Conservation (phyloP, 768 basidiomycete species). For the Agaricus subrufescens region DNA sequence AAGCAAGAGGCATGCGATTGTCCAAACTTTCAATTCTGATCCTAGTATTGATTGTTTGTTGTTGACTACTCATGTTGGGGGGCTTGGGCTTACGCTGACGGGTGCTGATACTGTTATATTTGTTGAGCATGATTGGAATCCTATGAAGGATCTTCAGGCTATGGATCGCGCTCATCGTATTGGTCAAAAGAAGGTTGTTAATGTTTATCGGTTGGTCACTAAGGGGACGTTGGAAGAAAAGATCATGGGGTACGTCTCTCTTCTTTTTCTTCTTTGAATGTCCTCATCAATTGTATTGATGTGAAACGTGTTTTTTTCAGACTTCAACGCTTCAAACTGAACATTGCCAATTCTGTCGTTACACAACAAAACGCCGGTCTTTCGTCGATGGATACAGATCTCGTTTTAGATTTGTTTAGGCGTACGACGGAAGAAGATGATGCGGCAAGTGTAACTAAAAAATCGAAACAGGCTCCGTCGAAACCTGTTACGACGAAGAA, state of each 20-base stretch:
- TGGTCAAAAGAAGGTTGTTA: conserved; percentile 98
- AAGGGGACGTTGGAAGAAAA: conserved; percentile 98
- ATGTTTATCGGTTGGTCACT: conserved; percentile 95
- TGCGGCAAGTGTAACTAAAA: conserved; percentile 47
- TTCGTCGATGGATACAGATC: conserved; percentile 94
- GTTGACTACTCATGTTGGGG: conserved; percentile 95
- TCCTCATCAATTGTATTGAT: conserved; percentile 7
- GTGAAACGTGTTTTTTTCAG: conserved; percentile 32
- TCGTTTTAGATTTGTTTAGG: conserved; percentile 90
- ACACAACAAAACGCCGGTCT: conserved; percentile 96
- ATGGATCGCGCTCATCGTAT: conserved; percentile 99
- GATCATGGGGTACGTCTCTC: conserved; percentile 87
- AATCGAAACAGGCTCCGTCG: conserved; percentile 40
- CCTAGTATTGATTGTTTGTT: conserved; percentile 96
- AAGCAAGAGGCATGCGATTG: conserved; percentile 92
- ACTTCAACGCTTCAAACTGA: conserved; percentile 96
- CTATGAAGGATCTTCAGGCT: conserved; percentile 98
- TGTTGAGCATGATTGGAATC: conserved; percentile 99
- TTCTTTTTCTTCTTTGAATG: neutral
- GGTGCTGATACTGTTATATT: conserved; percentile 99
- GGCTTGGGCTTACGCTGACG: conserved; percentile 91
- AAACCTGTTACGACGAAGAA: conserved; percentile 75
- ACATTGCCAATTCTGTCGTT: conserved; percentile 94
- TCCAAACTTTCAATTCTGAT: conserved; percentile 97
- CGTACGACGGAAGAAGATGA: conserved; percentile 79